These are phyloP conservation scores for Aspergillus wentii DNA, from an alignment of 495 filamentous ascomycete species.

Conservation along the genomic window DNA sequence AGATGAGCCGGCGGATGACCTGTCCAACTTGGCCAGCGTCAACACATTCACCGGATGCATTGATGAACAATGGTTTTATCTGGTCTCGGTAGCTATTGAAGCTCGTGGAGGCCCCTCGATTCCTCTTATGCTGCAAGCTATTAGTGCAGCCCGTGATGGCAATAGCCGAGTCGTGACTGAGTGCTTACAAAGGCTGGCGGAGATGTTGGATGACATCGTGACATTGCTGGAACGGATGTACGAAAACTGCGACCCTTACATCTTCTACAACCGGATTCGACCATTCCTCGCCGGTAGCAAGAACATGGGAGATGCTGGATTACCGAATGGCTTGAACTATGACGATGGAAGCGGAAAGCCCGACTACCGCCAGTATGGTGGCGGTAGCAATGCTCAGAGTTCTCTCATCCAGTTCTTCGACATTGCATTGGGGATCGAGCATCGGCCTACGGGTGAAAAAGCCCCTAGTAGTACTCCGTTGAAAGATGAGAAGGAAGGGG, in stretches of 20 bases:
- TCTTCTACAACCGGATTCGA: conserved; percentile 91
- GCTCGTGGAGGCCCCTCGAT: conserved; percentile 87
- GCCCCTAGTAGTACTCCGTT: conserved; percentile 16
- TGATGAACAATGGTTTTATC: conserved; percentile 98
- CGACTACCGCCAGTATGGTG: conserved; percentile 72
- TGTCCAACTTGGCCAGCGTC: conserved; percentile 80
- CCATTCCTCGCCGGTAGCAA: conserved; percentile 94
- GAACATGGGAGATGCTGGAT: conserved; percentile 90
- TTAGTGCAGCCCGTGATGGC: conserved; percentile 68
- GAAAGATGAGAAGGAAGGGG: conserved; percentile 39
- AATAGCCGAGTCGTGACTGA: conserved; percentile 67
- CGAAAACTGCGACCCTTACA: conserved; percentile 85
- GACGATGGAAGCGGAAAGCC: conserved; percentile 66
- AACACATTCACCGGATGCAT: conserved; percentile 91
- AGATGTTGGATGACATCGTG: conserved; percentile 79
- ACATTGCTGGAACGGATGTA: conserved; percentile 76
- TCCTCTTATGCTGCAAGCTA: conserved; percentile 81
- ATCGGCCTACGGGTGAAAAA: conserved; percentile 82
- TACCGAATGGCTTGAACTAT: conserved; percentile 83
- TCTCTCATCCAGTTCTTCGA: conserved; percentile 95
- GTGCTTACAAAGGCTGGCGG: conserved; percentile 72
- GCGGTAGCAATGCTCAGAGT: conserved; percentile 93
- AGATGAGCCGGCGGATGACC: conserved; percentile 70
- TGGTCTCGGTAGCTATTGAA: conserved; percentile 93
- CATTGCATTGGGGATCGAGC: conserved; percentile 83